These are phyloP conservation scores for Wickerhamiella parazyma DNA, from an alignment of 805 yeast genomes.

Conservation along the genomic window DNA sequence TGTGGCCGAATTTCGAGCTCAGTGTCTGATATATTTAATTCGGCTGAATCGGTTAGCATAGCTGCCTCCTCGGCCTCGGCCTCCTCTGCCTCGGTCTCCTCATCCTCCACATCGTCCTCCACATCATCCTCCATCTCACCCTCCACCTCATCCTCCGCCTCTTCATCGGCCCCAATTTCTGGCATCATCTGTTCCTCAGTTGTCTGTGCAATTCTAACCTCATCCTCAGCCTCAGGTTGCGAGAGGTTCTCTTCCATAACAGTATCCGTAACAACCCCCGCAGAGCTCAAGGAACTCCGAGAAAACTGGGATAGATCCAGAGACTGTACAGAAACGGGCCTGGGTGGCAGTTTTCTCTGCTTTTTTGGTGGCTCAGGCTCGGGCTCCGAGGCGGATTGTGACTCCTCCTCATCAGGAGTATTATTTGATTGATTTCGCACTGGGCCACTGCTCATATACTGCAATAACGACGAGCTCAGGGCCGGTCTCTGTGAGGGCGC, in stretches of 20 bases:
- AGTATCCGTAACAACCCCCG: neutral
- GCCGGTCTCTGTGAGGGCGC: neutral
- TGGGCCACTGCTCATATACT: constrained; percentile 1
- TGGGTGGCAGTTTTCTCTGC: neutral
- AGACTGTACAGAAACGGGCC: neutral
- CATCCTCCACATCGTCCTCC: constrained; percentile 14
- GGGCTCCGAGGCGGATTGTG: neutral
- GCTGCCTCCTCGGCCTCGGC: constrained; percentile 14
- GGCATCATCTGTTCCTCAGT: no score
- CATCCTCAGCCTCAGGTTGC: no score
- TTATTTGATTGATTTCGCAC: neutral
- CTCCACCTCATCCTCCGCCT: neutral
- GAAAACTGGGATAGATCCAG: neutral
- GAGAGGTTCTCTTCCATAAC: no score
- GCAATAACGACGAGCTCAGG: neutral
- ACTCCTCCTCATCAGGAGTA: neutral
- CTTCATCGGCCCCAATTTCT: no score
- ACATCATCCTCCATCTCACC: neutral
- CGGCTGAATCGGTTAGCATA: no score
- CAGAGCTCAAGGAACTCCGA: neutral
- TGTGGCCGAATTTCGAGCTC: no score
- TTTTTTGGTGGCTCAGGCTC: neutral
- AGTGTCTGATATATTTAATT: no score
- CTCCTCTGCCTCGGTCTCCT: constrained; percentile 10
- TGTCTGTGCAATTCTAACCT: no score